phyloP scores from a whole-genome alignment of 2,329 filamentous ascomycete species.

The Drechslera avenae region DNA sequence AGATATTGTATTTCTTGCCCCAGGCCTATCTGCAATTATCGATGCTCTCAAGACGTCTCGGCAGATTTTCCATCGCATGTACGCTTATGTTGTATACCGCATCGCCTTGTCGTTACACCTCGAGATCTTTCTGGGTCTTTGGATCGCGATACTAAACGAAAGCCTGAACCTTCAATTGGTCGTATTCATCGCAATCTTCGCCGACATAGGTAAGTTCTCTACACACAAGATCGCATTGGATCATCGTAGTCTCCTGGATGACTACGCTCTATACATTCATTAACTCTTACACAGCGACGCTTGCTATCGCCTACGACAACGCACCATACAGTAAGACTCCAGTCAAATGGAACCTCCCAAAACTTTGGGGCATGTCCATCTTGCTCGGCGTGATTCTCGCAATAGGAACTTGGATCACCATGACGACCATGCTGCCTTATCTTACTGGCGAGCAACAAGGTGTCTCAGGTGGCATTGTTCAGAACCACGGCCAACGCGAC shows the following conservation, averaged over 20 bases:
- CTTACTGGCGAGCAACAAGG: constrained; percentile 52
- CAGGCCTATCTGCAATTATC: constrained; percentile 89
- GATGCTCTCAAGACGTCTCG: constrained; percentile 90
- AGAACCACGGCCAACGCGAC: constrained; percentile 84
- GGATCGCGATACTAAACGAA: constrained; percentile 86
- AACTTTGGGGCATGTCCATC: constrained; percentile 91
- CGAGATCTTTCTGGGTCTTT: constrained; percentile 88
- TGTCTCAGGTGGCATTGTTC: constrained; percentile 79
- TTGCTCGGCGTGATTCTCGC: constrained; percentile 81
- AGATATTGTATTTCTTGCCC: constrained; percentile 92
- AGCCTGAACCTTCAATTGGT: constrained; percentile 85
- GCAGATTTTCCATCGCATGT: constrained; percentile 97
- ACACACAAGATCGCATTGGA: too few species aligned
- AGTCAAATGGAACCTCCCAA: constrained; percentile 94
- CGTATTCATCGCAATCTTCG: constrained; percentile 94
- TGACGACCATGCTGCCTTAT: constrained; percentile 77
- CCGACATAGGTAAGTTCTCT: constrained; percentile 64
- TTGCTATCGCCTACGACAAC: constrained; percentile 93
- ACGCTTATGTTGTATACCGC: constrained; percentile 93
- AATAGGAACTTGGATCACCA: constrained; percentile 83
- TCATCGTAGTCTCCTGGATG: too few species aligned
- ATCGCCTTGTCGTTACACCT: constrained; percentile 90
- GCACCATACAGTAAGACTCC: constrained; percentile 83
- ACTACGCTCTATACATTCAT: too few species aligned
- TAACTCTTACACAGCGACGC: constrained; percentile 61